Conservation (phyloP, 2,329 filamentous ascomycete species). For the Aureobasidium mangrovei region DNA sequence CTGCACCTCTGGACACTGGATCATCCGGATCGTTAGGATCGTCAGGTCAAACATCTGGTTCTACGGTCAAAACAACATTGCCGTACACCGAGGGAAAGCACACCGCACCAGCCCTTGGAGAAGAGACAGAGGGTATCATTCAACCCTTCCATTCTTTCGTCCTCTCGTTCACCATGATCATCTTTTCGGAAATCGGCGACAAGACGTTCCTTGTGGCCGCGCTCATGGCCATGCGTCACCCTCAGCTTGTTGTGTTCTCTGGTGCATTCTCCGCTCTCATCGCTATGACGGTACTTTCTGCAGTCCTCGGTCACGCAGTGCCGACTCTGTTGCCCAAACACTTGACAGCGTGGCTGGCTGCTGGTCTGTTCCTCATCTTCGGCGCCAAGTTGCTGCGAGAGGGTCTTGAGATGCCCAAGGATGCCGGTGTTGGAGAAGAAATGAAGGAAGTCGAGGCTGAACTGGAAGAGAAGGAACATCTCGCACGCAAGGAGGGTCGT, state of each 20-base stretch:
- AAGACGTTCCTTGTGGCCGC: constrained; percentile 97
- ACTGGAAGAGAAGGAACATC: constrained; percentile 82
- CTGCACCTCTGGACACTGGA: not conserved
- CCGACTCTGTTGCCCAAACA: constrained; percentile 82
- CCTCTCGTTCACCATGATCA: constrained; percentile 92
- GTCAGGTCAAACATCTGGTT: not conserved
- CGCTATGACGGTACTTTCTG: constrained; percentile 91
- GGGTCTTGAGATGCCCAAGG: constrained; percentile 70
- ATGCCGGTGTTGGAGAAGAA: constrained; percentile 89
- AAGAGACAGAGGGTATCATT: constrained; percentile 54
- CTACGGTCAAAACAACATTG: constrained; percentile 28
- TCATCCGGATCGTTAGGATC: not conserved
- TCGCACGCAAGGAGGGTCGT: constrained; percentile 54
- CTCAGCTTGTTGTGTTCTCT: constrained; percentile 84
- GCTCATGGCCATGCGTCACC: constrained; percentile 98
- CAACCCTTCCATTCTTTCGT: constrained; percentile 80
- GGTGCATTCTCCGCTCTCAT: constrained; percentile 88
- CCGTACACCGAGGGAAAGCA: constrained; percentile 30
- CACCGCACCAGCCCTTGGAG: constrained; percentile 28
- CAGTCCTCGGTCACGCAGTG: constrained; percentile 83
- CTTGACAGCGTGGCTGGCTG: constrained; percentile 81
- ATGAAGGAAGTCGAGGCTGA: constrained; percentile 97
- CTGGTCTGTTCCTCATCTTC: constrained; percentile 72
- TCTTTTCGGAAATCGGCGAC: constrained; percentile 94
- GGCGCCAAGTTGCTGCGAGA: constrained; percentile 61